A percentile compares a stretch with the other conserved stretches of the same genome.
These are phyloP conservation scores for Paramecium bursaria DNA, from an alignment of 73 alveolate genomes.

Conservation along the genomic window DNA sequence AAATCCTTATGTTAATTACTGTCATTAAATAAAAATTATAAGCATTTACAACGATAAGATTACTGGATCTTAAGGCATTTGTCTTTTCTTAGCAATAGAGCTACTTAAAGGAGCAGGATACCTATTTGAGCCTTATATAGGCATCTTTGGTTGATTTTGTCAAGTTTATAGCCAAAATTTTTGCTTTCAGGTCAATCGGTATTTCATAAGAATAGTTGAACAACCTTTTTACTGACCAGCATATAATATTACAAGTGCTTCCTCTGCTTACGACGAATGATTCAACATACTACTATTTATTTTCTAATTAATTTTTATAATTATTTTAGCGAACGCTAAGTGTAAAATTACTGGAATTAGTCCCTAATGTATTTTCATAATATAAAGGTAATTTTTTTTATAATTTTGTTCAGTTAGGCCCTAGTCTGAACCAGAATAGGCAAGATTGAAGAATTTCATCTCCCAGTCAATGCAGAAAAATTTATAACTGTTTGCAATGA, in stretches of 20 bases:
- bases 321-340: background rate
- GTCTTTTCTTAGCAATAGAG: slow-evolving; percentile 44
- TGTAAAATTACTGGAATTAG: slow-evolving; percentile 18
- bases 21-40: slow-evolving; percentile 38
- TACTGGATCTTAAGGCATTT: slow-evolving; percentile 46
- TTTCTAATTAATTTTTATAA: slow-evolving; percentile 41
- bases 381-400: slow-evolving; percentile 3
- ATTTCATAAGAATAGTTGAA: slow-evolving; percentile 34
- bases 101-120: slow-evolving; percentile 21
- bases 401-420: background rate
- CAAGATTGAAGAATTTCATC: background rate
- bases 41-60: slow-evolving; percentile 18
- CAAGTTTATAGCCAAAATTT: slow-evolving; percentile 31
- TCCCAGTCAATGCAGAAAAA: background rate
- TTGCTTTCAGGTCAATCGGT: slow-evolving; percentile 18
- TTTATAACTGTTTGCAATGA: slow-evolving; percentile 16
- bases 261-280: slow-evolving; percentile 29
- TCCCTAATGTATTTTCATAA: background rate
- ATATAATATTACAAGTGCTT: slow-evolving; percentile 24
- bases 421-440: slow-evolving; percentile 15
- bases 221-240: slow-evolving; percentile 13
- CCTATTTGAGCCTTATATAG: slow-evolving; percentile 26
- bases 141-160: slow-evolving; percentile 47
- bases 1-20: slow-evolving; percentile 19
- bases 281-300: slow-evolving; percentile 32